These are phyloP conservation scores for Phaeophleospora eucalypticola DNA, from an alignment of 2,329 filamentous ascomycete species.

Conservation along the genomic window DNA sequence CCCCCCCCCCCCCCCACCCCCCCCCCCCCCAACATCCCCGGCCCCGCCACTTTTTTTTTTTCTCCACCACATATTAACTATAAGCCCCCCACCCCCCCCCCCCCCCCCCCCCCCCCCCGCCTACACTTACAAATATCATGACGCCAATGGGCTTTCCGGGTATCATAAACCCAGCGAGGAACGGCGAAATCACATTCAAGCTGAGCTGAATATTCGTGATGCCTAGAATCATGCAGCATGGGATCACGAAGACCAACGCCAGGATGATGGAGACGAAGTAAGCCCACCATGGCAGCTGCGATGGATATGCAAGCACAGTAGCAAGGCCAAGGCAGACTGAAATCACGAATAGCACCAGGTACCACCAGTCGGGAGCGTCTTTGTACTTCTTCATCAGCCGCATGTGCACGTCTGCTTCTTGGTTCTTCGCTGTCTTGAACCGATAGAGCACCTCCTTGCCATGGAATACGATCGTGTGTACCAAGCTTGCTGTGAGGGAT, in stretches of 20 bases:
- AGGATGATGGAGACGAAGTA: slow-evolving; percentile 72
- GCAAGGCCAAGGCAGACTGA: slow-evolving; percentile 25
- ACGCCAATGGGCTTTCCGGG: slow-evolving; percentile 83
- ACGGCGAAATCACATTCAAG: slow-evolving; percentile 24
- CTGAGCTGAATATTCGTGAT: slow-evolving; percentile 61
- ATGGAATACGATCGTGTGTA: slow-evolving; percentile 80
- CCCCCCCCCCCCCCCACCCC: no score
- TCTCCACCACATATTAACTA: no score
- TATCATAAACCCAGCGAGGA: slow-evolving; percentile 77
- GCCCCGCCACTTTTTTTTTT: no score
- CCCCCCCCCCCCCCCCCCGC: no score
- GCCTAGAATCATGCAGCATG: slow-evolving; percentile 87
- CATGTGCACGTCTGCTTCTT: slow-evolving; percentile 70
- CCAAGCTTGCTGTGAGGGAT: slow-evolving; percentile 71
- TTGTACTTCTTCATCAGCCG: slow-evolving; percentile 50
- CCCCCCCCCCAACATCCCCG: no score
- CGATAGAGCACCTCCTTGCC: slow-evolving; percentile 76
- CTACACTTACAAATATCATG: slow-evolving; percentile 66
- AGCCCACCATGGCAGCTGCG: slow-evolving; percentile 83
- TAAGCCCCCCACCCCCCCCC: no score
- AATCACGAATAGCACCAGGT: slow-evolving; percentile 36
- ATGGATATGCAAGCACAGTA: slow-evolving; percentile 54
- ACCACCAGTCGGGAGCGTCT: slow-evolving; percentile 78
- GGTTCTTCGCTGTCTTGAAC: slow-evolving; percentile 53
- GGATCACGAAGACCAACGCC: slow-evolving; percentile 76